Evolutionary conservation across 805 yeast genomes (phyloP).

Genomic region (Candida germanica): DNA sequence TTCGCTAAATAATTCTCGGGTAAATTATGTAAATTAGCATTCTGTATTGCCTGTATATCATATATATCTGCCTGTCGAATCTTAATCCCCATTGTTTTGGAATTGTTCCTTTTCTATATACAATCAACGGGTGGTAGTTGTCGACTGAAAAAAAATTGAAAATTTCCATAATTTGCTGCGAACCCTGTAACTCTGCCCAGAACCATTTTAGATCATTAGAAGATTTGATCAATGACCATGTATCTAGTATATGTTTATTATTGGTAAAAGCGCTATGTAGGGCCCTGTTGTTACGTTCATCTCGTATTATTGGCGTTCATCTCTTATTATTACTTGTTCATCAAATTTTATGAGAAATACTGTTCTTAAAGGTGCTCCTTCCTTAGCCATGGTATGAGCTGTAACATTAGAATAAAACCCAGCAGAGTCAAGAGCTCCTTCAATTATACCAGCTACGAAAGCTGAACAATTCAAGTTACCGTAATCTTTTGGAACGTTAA

Average conservation of each 20-base stretch:
- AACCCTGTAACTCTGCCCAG: too few species aligned
- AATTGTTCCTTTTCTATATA: slow-evolving; percentile 4
- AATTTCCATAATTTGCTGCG: too few species aligned
- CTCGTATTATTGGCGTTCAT: too few species aligned
- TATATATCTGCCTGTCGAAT: slow-evolving; percentile 83
- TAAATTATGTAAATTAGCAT: slow-evolving; percentile 83
- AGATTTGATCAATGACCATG: too few species aligned
- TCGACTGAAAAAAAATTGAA: slow-evolving; percentile 7
- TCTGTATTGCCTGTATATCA: slow-evolving; percentile 94
- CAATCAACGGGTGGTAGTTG: slow-evolving; percentile 3
- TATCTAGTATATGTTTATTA: too few species aligned
- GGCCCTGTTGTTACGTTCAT: too few species aligned
- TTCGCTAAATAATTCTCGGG: slow-evolving; percentile 94
- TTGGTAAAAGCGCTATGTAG: too few species aligned
- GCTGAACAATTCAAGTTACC: slow-evolving; percentile 78
- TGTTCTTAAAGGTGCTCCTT: slow-evolving; percentile 59
- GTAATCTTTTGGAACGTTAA: slow-evolving; percentile 77
- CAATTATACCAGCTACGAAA: slow-evolving; percentile 79
- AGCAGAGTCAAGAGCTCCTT: slow-evolving; percentile 73
- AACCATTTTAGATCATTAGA: too few species aligned
- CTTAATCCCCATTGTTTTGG: slow-evolving; percentile 64
- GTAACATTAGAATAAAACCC: slow-evolving; percentile 73
- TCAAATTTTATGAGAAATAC: slow-evolving; percentile 76
- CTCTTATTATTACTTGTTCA: slow-evolving; percentile 52
- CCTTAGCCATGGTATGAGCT: slow-evolving; percentile 75